Conservation (phyloP, 2,329 filamentous ascomycete genomes). For the Colletotrichum musae region DNA sequence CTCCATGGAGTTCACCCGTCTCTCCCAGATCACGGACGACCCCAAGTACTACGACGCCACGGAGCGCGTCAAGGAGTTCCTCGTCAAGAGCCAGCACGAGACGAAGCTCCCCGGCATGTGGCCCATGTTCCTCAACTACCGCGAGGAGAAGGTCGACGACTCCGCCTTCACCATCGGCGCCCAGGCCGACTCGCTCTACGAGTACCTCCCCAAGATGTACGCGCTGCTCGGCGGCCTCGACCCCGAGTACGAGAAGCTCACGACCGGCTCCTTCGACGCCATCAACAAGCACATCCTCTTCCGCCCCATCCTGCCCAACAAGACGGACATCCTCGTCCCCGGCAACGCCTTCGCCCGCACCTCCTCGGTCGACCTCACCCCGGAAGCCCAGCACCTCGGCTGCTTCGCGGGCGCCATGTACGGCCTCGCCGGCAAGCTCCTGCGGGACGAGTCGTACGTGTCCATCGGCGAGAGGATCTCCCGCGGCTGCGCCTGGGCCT, state of each 20-base stretch:
- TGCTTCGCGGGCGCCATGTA: slow-evolving; percentile 79
- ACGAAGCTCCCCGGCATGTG: slow-evolving; percentile 81
- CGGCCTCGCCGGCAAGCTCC: slow-evolving; percentile 72
- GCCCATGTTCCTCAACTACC: slow-evolving; percentile 76
- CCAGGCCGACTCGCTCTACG: slow-evolving; percentile 67
- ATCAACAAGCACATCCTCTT: slow-evolving; percentile 76
- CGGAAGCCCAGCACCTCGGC: slow-evolving; percentile 69
- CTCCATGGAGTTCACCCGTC: slow-evolving; percentile 80
- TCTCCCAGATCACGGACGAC: slow-evolving; percentile 81
- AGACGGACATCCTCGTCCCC: slow-evolving; percentile 73
- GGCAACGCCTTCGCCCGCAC: slow-evolving; percentile 55
- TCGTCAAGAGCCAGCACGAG: slow-evolving; percentile 74
- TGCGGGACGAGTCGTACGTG: slow-evolving; percentile 63
- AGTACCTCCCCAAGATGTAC: slow-evolving; percentile 73
- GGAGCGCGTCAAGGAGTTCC: slow-evolving; percentile 78
- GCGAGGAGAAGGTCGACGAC: slow-evolving; percentile 61
- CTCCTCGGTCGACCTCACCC: slow-evolving; percentile 48
- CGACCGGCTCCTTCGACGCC: slow-evolving; percentile 72
- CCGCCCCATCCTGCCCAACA: slow-evolving; percentile 74
- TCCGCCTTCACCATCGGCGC: slow-evolving; percentile 60
- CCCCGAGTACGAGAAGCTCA: slow-evolving; percentile 75
- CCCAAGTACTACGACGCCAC: slow-evolving; percentile 83
- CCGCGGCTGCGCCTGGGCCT: slow-evolving; percentile 69
- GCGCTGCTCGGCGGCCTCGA: slow-evolving; percentile 76
- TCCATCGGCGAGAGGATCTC: slow-evolving; percentile 63